Evolutionary conservation across 208 protist genomes (phyloP).

Genomic region (Blechomonas ayalai): DNA sequence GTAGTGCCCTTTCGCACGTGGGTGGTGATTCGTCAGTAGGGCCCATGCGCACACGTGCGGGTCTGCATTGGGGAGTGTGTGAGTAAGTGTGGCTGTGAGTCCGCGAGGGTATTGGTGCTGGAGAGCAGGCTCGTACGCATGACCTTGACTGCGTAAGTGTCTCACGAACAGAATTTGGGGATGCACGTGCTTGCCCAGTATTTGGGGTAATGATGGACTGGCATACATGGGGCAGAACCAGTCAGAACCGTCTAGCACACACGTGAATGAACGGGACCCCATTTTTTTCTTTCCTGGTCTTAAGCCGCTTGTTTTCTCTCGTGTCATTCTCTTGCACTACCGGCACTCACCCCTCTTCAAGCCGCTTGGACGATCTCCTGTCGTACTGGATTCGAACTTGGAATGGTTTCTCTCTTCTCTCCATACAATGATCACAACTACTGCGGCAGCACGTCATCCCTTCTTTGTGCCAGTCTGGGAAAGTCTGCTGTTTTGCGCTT

Average conservation of each 20-base stretch:
- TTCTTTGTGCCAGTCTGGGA: too few species aligned
- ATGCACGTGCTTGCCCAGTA: too few species aligned
- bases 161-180: too few species aligned
- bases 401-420: neutral
- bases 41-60: neutral
- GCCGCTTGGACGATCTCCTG: neutral
- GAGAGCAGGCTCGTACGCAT: too few species aligned
- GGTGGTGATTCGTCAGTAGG: conserved; percentile 23
- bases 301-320: neutral
- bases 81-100: too few species aligned
- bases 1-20: conserved; percentile 59
- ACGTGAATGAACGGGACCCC: too few species aligned
- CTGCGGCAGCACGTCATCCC: neutral
- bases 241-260: too few species aligned
- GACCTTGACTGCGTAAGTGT: too few species aligned
- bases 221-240: too few species aligned
- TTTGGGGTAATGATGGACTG: too few species aligned
- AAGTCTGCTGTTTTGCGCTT: neutral
- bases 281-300: conserved; percentile 2
- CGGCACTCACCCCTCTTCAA: neutral
- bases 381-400: too few species aligned
- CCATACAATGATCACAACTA: neutral
- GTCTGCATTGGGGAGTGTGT: neutral
- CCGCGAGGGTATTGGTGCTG: too few species aligned
- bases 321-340: conserved; percentile 1